phyloP scores from a whole-genome alignment of 345 rosid species.

The Brassica juncea region DNA sequence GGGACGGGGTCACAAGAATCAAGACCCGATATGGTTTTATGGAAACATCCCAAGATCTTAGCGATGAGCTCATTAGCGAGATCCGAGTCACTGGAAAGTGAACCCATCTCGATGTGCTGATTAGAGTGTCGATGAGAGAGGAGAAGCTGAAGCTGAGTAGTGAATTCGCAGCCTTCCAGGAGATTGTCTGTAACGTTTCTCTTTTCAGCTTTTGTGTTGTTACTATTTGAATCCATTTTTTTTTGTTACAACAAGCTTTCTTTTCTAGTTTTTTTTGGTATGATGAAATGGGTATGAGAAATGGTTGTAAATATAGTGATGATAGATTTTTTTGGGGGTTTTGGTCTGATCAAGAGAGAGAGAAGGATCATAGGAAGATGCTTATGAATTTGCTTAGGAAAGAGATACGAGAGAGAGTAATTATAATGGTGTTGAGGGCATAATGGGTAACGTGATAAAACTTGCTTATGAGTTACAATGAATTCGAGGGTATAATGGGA shows the following conservation, averaged over 20 bases:
- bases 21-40: conserved; percentile 48
- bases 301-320: conserved; percentile 19
- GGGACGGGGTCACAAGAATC: conserved; percentile 16
- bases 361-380: conserved; percentile 12
- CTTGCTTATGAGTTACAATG: not conserved
- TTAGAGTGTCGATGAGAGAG: conserved; percentile 37
- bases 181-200: conserved; percentile 46
- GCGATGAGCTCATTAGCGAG: conserved; percentile 42
- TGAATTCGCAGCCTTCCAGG: conserved; percentile 46
- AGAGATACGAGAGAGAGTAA: conserved; percentile 9
- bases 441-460: not conserved
- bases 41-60: conserved; percentile 61
- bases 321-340: not conserved
- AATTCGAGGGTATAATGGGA: conserved; percentile 19
- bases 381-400: conserved; percentile 8
- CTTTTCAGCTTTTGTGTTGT: conserved; percentile 23
- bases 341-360: conserved; percentile 6
- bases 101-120: not conserved
- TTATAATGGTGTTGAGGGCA: conserved; percentile 17
- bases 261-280: not conserved
- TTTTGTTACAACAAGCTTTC: conserved; percentile 1
- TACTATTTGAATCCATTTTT: conserved; percentile 32
- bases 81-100: not conserved
- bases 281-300: conserved; percentile 10
- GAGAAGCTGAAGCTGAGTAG: conserved; percentile 53